These are phyloP conservation scores for Aspergillus sp. DNA, from an alignment of 2,329 filamentous ascomycete species.

Conservation along the genomic window DNA sequence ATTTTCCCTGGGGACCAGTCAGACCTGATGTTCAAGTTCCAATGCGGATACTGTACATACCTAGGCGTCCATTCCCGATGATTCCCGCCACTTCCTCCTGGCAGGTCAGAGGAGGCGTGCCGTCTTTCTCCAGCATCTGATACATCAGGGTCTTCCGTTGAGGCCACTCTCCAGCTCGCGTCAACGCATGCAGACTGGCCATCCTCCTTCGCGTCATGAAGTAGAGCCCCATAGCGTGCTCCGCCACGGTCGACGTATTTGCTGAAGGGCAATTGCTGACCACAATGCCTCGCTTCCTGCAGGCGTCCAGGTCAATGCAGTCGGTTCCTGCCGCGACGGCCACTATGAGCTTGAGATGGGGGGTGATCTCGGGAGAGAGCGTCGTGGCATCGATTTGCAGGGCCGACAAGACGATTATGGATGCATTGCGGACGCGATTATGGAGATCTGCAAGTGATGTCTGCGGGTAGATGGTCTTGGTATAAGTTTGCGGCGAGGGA, in stretches of 20 bases:
- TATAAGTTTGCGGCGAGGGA: conserved; percentile 40
- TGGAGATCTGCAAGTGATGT: conserved; percentile 37
- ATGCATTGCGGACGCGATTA: conserved; percentile 44
- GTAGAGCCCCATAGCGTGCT: conserved; percentile 52
- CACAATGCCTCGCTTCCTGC: conserved; percentile 41
- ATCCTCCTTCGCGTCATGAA: conserved; percentile 46
- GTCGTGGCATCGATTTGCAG: conserved; percentile 27
- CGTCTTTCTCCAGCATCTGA: conserved; percentile 22
- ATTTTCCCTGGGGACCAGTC: conserved; percentile 30
- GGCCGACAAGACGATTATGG: conserved; percentile 45
- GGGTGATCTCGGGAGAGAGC: conserved; percentile 43
- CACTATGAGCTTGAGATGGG: conserved; percentile 44
- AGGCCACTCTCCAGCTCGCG: conserved; percentile 41
- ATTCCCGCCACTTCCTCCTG: conserved; percentile 50
- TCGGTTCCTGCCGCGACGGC: conserved; percentile 49
- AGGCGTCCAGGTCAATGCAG: conserved; percentile 46
- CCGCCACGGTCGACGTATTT: conserved; percentile 48
- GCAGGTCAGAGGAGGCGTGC: conserved; percentile 43
- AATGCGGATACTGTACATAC: conserved; percentile 19
- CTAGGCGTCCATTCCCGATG: conserved; percentile 50
- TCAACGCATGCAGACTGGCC: conserved; percentile 35
- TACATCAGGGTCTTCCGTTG: conserved; percentile 35
- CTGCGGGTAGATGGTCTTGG: conserved; percentile 29
- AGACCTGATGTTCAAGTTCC: not conserved
- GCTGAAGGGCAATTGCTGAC: conserved; percentile 48